phyloP scores from a whole-genome alignment of 257 asterid genomes.

The Nicotiana otophora region DNA sequence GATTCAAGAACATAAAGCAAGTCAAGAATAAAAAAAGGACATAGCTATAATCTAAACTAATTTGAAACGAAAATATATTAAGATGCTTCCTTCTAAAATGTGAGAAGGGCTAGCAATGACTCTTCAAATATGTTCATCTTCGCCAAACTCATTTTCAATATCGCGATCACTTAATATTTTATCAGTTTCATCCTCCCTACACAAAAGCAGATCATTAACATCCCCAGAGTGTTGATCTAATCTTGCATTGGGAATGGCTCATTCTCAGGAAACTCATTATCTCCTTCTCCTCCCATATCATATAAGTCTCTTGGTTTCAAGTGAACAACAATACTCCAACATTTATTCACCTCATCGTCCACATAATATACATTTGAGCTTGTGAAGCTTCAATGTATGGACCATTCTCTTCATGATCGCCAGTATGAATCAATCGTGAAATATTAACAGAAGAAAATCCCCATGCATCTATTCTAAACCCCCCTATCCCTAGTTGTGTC shows the following conservation, averaged over 20 bases:
- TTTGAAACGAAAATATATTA: too few relatives aligned
- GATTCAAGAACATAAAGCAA: too few relatives aligned
- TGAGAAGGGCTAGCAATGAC: not conserved
- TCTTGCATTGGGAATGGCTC: not conserved
- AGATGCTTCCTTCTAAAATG: too few relatives aligned
- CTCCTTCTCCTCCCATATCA: not conserved
- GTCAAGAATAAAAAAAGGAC: too few relatives aligned
- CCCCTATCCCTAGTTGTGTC: not conserved
- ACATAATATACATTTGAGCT: not conserved
- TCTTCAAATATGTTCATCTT: not conserved
- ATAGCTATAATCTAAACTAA: too few relatives aligned
- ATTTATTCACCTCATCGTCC: not conserved
- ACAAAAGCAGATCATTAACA: not conserved
- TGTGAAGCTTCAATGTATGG: not conserved
- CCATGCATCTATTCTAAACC: too few relatives aligned
- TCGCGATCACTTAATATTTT: not conserved
- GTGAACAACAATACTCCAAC: not conserved
- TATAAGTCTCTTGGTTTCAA: not conserved
- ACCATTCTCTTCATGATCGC: not conserved
- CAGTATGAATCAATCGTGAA: not conserved
- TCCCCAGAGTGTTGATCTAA: too few relatives aligned
- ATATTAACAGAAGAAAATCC: too few relatives aligned
- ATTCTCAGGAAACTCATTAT: not conserved
- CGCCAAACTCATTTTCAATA: not conserved
- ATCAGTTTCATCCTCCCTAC: not conserved